A percentile compares a stretch with the other conserved stretches of the same genome.
Evolutionary conservation across 2,329 filamentous ascomycete species (phyloP).

Genomic region (Penicillium frequentans): DNA sequence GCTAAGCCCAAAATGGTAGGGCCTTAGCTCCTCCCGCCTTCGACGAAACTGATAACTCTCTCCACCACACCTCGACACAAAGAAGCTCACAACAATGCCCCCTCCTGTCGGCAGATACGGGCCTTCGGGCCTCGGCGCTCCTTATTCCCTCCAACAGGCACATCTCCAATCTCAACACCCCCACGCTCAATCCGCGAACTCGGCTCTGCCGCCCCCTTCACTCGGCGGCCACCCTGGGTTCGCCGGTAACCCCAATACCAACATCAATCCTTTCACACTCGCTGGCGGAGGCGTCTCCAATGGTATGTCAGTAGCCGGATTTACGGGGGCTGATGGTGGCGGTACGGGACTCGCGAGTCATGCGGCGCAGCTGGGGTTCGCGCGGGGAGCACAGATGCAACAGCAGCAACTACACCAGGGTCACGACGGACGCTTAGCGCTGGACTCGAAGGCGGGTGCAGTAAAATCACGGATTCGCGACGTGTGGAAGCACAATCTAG

Average conservation of each 20-base stretch:
- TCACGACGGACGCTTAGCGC: slow-evolving; percentile 55
- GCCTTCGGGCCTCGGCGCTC: slow-evolving; percentile 58
- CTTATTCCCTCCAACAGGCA: slow-evolving; percentile 54
- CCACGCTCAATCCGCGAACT: slow-evolving; percentile 47
- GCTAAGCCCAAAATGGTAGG: slow-evolving; percentile 34
- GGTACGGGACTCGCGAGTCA: slow-evolving; percentile 78
- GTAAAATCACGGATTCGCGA: slow-evolving; percentile 83
- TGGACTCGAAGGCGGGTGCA: slow-evolving; percentile 57
- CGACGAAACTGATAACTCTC: slow-evolving; percentile 24
- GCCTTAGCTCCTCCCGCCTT: slow-evolving; percentile 4
- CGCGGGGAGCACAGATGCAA: slow-evolving; percentile 68
- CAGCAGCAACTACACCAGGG: slow-evolving; percentile 53
- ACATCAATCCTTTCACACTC: slow-evolving; percentile 64
- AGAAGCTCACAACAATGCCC: slow-evolving; percentile 49
- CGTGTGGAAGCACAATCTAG: slow-evolving; percentile 90
- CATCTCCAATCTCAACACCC: slow-evolving; percentile 44
- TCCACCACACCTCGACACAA: slow-evolving; percentile 10
- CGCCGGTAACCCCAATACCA: slow-evolving; percentile 62
- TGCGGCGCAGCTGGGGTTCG: slow-evolving; percentile 83
- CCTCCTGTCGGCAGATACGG: slow-evolving; percentile 60
- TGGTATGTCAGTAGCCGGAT: slow-evolving; percentile 59
- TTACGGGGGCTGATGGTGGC: slow-evolving; percentile 57
- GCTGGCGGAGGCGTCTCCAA: slow-evolving; percentile 53
- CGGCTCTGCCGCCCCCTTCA: slow-evolving; percentile 55
- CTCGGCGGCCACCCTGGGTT: slow-evolving; percentile 71